A percentile compares a stretch with the other conserved stretches of the same genome.
phyloP scores from a whole-genome alignment of 129 eudicot genomes.

The Chrysanthemum seticuspe region DNA sequence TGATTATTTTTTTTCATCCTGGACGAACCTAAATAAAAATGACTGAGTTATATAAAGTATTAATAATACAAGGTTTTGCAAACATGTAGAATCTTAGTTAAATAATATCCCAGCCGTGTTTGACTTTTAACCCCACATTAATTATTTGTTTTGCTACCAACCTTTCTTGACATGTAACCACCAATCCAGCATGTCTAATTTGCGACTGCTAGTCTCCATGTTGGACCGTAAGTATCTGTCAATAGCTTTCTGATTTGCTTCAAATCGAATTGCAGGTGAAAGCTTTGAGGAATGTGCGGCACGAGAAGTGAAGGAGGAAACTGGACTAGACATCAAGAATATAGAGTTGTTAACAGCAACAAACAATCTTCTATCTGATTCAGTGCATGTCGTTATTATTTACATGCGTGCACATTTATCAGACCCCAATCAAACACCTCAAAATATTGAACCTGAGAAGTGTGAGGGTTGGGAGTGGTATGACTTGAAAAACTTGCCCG shows the following conservation, averaged over 20 bases:
- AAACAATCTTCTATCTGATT: conserved; percentile 40
- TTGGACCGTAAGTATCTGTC: too few relatives aligned
- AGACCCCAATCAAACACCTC: conserved; percentile 49
- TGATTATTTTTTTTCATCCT: too few relatives aligned
- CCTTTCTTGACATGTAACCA: too few relatives aligned
- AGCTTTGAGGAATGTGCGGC: conserved; percentile 86
- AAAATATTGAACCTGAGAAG: conserved; percentile 74
- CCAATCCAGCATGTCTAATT: too few relatives aligned
- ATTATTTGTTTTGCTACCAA: too few relatives aligned
- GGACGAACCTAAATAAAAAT: too few relatives aligned
- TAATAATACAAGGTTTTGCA: too few relatives aligned
- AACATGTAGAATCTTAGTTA: too few relatives aligned
- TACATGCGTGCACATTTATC: conserved; percentile 59
- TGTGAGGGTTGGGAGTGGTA: conserved; percentile 97
- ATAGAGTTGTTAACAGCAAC: conserved; percentile 55
- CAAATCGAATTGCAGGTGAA: conserved; percentile 48
- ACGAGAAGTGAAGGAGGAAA: conserved; percentile 92
- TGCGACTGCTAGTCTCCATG: too few relatives aligned
- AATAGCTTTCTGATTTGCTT: background rate
- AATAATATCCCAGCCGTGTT: too few relatives aligned
- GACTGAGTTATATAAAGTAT: too few relatives aligned
- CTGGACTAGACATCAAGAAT: conserved; percentile 61
- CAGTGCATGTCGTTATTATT: conserved; percentile 42
- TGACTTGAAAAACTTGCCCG: conserved; percentile 69
- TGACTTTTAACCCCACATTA: too few relatives aligned